These are phyloP conservation scores for Vitis hybrid DNA, from an alignment of 177 flowering plant genomes.

Conservation along the genomic window DNA sequence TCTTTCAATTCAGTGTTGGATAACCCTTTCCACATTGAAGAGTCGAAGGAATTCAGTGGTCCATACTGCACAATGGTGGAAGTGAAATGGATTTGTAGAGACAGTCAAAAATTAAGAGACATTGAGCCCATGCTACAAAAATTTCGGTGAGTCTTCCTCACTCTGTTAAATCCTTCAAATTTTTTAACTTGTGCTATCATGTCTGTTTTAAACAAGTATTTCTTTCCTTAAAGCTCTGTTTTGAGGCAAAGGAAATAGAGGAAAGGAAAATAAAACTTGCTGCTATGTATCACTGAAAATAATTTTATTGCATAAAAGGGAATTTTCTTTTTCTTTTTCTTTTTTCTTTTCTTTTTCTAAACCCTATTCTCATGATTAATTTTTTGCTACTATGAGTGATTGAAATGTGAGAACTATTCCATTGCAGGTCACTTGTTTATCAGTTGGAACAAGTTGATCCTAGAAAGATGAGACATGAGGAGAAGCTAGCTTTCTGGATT, in stretches of 20 bases:
- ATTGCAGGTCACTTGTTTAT: constrained; percentile 63
- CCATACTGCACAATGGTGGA: constrained; percentile 82
- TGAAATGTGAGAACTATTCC: not conserved
- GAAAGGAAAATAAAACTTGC: too few species aligned
- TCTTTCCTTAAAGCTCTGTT: not conserved
- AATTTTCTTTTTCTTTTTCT: too few species aligned
- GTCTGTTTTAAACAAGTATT: too few species aligned
- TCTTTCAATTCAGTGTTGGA: constrained; percentile 55
- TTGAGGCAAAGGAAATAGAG: not conserved
- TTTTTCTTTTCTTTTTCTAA: too few species aligned
- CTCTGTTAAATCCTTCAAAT: not conserved
- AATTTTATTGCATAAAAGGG: too few species aligned
- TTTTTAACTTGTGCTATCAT: too few species aligned
- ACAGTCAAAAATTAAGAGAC: constrained; percentile 51
- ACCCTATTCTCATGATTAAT: too few species aligned
- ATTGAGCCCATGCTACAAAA: constrained; percentile 53
- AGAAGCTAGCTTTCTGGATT: constrained; percentile 97
- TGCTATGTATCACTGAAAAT: too few species aligned
- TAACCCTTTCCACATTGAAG: constrained; percentile 63
- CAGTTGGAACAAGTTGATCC: constrained; percentile 72
- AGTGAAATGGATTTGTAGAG: constrained; percentile 61
- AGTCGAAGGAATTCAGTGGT: constrained; percentile 63
- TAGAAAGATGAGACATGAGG: constrained; percentile 70
- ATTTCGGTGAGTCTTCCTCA: constrained; percentile 52
- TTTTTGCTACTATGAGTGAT: too few species aligned